These are phyloP conservation scores for Dothideomycetidae sp. DNA, from an alignment of 2,329 filamentous ascomycete genomes.

Conservation along the genomic window DNA sequence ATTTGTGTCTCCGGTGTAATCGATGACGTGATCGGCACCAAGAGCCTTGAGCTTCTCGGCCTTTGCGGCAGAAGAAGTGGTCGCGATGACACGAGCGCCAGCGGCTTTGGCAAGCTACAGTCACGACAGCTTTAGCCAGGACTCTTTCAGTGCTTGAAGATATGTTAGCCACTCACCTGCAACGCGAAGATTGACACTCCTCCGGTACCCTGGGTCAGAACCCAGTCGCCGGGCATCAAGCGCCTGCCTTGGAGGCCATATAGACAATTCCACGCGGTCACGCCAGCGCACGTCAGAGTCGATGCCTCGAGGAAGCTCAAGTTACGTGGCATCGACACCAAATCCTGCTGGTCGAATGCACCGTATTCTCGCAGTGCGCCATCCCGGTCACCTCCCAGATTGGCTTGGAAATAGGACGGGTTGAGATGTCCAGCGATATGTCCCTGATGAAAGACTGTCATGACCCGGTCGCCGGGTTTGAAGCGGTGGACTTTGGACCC, in stretches of 20 bases:
- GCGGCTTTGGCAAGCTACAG: slow-evolving; percentile 35
- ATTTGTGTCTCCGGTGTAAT: slow-evolving; percentile 38
- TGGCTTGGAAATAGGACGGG: slow-evolving; percentile 30
- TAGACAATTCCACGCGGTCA: slow-evolving; percentile 40
- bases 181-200: slow-evolving; percentile 53
- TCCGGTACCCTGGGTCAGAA: slow-evolving; percentile 57
- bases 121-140: not conserved
- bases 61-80: slow-evolving; percentile 39
- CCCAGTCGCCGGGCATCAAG: slow-evolving; percentile 29
- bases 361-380: slow-evolving; percentile 55
- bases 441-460: slow-evolving; percentile 48
- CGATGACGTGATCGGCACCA: slow-evolving; percentile 43
- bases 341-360: slow-evolving; percentile 51
- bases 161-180: slow-evolving; percentile 30
- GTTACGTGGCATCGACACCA: slow-evolving; percentile 49
- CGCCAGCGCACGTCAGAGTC: slow-evolving; percentile 33
- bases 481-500: slow-evolving; percentile 43
- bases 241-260: slow-evolving; percentile 32
- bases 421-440: slow-evolving; percentile 39
- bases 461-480: slow-evolving; percentile 43
- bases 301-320: slow-evolving; percentile 33
- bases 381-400: slow-evolving; percentile 53
- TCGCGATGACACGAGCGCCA: slow-evolving; percentile 44
- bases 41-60: slow-evolving; percentile 35
- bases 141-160: not conserved